phyloP scores from a whole-genome alignment of 2,329 filamentous ascomycete species.

The Phialophora tarda region DNA sequence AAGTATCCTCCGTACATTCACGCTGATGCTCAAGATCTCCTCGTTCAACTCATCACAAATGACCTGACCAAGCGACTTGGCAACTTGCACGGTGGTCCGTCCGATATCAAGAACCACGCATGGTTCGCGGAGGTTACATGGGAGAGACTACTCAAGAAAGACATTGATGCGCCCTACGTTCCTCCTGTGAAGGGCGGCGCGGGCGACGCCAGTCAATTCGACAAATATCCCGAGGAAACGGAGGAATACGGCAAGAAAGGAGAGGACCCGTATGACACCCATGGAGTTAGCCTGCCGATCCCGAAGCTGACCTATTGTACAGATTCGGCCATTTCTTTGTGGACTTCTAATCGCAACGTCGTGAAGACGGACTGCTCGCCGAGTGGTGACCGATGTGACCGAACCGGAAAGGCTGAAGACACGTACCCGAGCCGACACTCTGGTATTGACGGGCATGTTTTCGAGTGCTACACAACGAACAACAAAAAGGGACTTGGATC shows the following conservation, averaged over 20 bases:
- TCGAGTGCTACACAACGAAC: background rate
- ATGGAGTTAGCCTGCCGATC: conserved; percentile 4
- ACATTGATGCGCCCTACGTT: conserved; percentile 97
- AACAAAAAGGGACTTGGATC: conserved; percentile 14
- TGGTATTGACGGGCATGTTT: background rate
- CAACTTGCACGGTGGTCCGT: conserved; percentile 86
- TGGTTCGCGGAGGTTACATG: conserved; percentile 99
- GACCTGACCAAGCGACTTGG: conserved; percentile 94
- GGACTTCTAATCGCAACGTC: conserved; percentile 60
- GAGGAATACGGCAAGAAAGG: conserved; percentile 84
- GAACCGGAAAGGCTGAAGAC: conserved; percentile 1
- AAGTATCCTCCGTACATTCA: conserved; percentile 98
- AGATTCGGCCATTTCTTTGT: conserved; percentile 77
- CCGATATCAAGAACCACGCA: conserved; percentile 91
- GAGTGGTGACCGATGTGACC: background rate
- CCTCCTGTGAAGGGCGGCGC: conserved; percentile 92
- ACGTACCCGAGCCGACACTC: background rate
- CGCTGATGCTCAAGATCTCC: conserved; percentile 87
- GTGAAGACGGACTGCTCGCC: background rate
- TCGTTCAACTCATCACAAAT: conserved; percentile 89
- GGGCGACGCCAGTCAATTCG: conserved; percentile 95
- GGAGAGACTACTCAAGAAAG: conserved; percentile 91
- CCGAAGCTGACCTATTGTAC: conserved; percentile 28
- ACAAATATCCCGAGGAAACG: conserved; percentile 96
- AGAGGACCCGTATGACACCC: conserved; percentile 77